Base-by-base conservation (phyloP, 768 basidiomycete genomes). In the Fibroporia radiculosa region DNA sequence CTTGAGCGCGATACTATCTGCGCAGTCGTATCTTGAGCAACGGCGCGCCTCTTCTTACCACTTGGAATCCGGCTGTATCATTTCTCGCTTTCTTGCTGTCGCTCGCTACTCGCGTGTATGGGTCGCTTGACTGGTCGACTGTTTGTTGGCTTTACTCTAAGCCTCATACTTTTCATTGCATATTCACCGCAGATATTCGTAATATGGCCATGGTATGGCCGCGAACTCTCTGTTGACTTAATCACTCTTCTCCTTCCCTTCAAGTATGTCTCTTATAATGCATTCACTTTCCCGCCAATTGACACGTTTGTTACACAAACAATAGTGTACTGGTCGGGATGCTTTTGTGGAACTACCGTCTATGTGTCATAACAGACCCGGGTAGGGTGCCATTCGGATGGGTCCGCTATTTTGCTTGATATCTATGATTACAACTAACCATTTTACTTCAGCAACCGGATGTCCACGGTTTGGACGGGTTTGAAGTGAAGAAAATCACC, bases 171-270 rank as follows among this genome's bases (percentile, higher is more conserved):
- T 41, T 98, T 97, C 64, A 92, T 97, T 51, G 78, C 88, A 2
- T 89, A 90, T 62, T 84, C 87, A 5, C 80, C 84, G 2, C 95
- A 98, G 62, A 74, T 91, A 54, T 93, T 87, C 65, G 72, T 97
- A 48, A 80, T 96, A 60, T 79, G 78, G 90, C 92, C 91, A 18
- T 96, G 90, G 90, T 95, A 93, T 57, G 89, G 91, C 31, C 64
- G 74, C 28, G 81, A 65, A 40, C 50, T 88, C 50, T 82, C 88
- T 12, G 65, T 87, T 32, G 80, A 92, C 56, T 77, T 95, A 35
- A 48, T 95, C 29, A 66, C 62, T 18, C 72, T 93, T n/a, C 72
- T 96, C 18, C 51, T 79, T 2, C 95, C 95, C 7, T 95, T 95
- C 84, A 93, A 95, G 92, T 93, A 59, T 60, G 84, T 67, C 18